Evolutionary conservation across 306 rosid genomes (phyloP).

Genomic region (Medicago truncatula): DNA sequence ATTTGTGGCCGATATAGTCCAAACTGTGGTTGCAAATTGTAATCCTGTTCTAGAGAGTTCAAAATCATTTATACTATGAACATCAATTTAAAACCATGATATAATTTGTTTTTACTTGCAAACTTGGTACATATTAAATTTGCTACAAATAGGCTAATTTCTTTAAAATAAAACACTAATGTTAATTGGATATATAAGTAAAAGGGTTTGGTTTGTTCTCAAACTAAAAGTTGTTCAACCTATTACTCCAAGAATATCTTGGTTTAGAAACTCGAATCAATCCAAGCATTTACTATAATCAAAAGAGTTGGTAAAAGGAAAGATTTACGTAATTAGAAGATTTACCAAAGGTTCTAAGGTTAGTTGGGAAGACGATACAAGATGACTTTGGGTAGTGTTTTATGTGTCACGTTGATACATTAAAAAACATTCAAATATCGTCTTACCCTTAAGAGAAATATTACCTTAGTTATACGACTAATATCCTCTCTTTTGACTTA

Average conservation of each 20-base stretch:
- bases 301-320: constrained; percentile 48
- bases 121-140: constrained; percentile 21
- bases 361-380: constrained; percentile 47
- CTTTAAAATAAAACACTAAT: constrained; percentile 33
- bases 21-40: too few species aligned
- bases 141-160: constrained; percentile 33
- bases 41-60: neutral
- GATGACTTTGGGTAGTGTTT: constrained; percentile 33
- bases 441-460: constrained; percentile 25
- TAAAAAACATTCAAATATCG: constrained; percentile 13
- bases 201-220: constrained; percentile 41
- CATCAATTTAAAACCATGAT: neutral
- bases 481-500: constrained; percentile 9
- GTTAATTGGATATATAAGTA: constrained; percentile 22
- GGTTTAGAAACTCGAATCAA: constrained; percentile 28
- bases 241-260: constrained; percentile 21
- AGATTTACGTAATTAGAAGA: constrained; percentile 23
- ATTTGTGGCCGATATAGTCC: too few species aligned
- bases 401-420: constrained; percentile 21
- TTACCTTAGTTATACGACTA: neutral
- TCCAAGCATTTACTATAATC: constrained; percentile 34
- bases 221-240: constrained; percentile 47
- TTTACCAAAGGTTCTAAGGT: constrained; percentile 41
- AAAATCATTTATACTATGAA: neutral
- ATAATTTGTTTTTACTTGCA: neutral